Evolutionary conservation across 2,329 filamentous ascomycete species (phyloP), one percentile per base, ranked within the genome.

Genomic region (Diaporthe helianthi): DNA sequence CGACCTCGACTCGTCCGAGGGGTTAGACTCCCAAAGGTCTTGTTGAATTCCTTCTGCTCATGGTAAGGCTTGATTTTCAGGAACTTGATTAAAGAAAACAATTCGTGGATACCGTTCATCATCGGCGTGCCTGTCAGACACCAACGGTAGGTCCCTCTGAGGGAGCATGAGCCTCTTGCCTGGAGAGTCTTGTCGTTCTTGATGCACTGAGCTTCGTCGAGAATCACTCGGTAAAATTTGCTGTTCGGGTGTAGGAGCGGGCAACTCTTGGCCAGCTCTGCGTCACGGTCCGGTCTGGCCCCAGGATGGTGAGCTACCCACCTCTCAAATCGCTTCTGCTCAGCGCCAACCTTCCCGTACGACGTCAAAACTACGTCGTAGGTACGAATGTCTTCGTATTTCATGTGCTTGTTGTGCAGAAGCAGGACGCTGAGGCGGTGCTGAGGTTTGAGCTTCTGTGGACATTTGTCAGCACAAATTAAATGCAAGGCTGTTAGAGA

Each of bases 91-190:
- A 97, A 81, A 0, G 93, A 92, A 75, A 88, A 94, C 3, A 97
- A 83, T 74, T 98, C 94, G 29, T 87, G 83, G 3, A 95, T 88
- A 15, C 86, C 89, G 74, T 97, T 97, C 91, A 96, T 96, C 91
- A 95, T 94, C 0, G 93, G 93, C 0, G 93, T 96, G 31, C 93
- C 93, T 3, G 90, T 93, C 78, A 95, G 86, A 76, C 91, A 93
- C 82, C 92, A 90, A 58, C 92, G 85, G 76, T 92, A 87, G 44
- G 81, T 83, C 17, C 91, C 83, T 70, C 86, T 80, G 19, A 96
- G 78, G 13, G 80, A 77, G 73, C 83, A 87, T 36, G 87, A 87
- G 5, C 88, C 92, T 72, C 84, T 83, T 1, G 91, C 86, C 6
- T 85, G 81, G 71, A 88, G 86, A 0, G 91, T 90, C 49, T 81